Conservation (phyloP, 108 stramenopile species). For the Skeletonema costatum region DNA sequence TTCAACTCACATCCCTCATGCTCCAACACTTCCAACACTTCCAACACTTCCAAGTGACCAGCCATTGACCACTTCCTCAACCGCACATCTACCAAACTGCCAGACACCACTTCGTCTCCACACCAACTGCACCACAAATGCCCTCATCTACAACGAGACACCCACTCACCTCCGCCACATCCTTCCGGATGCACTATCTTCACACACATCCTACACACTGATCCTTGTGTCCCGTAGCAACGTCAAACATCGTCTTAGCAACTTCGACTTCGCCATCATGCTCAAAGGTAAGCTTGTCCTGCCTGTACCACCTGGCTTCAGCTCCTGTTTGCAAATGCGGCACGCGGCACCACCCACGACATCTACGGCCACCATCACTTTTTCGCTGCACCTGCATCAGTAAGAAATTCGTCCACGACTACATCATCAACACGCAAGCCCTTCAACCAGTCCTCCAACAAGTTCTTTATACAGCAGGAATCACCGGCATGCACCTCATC, state of each 20-base stretch:
- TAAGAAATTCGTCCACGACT: too few relatives aligned
- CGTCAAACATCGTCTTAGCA: not conserved
- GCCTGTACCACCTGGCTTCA: too few relatives aligned
- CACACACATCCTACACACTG: not conserved
- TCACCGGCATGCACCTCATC: too few relatives aligned
- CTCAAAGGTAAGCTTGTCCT: not conserved
- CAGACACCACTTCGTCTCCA: too few relatives aligned
- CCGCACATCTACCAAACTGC: too few relatives aligned
- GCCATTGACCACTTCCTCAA: not conserved
- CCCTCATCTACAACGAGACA: not conserved
- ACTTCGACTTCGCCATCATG: not conserved
- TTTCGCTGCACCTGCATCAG: too few relatives aligned
- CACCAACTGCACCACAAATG: not conserved
- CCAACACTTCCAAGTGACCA: not conserved
- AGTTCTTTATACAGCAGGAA: not conserved
- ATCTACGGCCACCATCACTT: too few relatives aligned
- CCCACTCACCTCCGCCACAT: not conserved
- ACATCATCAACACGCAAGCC: not conserved
- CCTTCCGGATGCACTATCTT: not conserved
- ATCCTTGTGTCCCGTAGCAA: not conserved
- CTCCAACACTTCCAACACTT: not conserved
- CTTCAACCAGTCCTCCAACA: not conserved
- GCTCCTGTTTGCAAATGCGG: too few relatives aligned
- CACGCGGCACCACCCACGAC: too few relatives aligned
- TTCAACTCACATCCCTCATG: not conserved